phyloP scores from a whole-genome alignment of 345 rosid species.

The Mallotus nudiflorus region DNA sequence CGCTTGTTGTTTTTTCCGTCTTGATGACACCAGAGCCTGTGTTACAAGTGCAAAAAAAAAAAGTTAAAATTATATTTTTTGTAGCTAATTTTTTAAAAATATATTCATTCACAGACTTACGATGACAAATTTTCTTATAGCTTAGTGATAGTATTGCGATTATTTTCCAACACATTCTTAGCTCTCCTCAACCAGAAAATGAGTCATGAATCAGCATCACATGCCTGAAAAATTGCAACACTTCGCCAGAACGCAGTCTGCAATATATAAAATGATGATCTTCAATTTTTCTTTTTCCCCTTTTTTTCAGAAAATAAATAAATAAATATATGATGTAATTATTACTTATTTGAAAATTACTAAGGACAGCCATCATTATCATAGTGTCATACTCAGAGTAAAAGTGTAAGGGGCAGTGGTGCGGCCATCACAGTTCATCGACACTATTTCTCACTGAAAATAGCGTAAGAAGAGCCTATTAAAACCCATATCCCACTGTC shows the following conservation, averaged over 20 bases:
- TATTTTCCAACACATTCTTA: too few species aligned
- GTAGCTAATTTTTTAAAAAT: too few species aligned
- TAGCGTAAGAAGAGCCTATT: too few species aligned
- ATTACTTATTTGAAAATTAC: conserved; percentile 14
- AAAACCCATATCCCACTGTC: conserved; percentile 6
- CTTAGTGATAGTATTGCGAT: too few species aligned
- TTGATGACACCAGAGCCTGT: too few species aligned
- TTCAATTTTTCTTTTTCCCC: background rate
- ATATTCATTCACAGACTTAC: too few species aligned
- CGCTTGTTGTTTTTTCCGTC: too few species aligned
- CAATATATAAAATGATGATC: background rate
- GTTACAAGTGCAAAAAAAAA: too few species aligned
- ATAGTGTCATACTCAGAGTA: background rate
- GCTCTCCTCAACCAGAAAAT: too few species aligned
- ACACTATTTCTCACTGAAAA: too few species aligned
- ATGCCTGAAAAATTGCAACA: background rate
- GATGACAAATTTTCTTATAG: too few species aligned
- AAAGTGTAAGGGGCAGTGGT: background rate
- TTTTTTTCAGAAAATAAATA: background rate
- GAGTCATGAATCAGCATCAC: background rate
- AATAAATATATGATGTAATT: background rate
- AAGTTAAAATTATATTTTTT: too few species aligned
- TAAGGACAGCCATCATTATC: conserved; percentile 15
- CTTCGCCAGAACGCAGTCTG: background rate
- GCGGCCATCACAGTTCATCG: conserved; percentile 3